Percentiles rank a stretch among this genome's conserved stretches.
Conservation (phyloP, 495 filamentous ascomycete species). For the Sporormia fimetaria region DNA sequence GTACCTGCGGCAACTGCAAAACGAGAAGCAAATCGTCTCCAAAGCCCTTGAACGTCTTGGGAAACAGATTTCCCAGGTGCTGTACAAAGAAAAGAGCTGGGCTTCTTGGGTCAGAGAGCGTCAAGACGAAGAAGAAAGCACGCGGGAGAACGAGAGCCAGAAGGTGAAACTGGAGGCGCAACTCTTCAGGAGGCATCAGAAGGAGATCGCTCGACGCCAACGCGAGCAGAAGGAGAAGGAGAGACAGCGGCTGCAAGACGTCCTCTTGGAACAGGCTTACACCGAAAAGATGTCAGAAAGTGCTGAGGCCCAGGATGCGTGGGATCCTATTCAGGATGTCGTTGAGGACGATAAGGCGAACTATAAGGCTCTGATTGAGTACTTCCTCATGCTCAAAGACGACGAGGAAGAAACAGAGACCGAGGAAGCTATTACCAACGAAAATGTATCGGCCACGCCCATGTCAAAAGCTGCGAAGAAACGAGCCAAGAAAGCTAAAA, state of each 20-base stretch:
- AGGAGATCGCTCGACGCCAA: conserved; percentile 33
- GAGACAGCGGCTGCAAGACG: conserved; percentile 36
- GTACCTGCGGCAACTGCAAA: conserved; percentile 39
- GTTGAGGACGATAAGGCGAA: conserved; percentile 37
- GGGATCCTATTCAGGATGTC: conserved; percentile 46
- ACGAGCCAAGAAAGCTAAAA: conserved; percentile 25
- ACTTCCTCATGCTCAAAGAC: conserved; percentile 37
- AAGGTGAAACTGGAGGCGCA: conserved; percentile 42
- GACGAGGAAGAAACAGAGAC: conserved; percentile 12
- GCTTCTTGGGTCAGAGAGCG: conserved; percentile 38
- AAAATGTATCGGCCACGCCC: conserved; percentile 7
- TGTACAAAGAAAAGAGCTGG: conserved; percentile 42
- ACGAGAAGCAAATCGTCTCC: conserved; percentile 32
- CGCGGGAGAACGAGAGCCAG: conserved; percentile 42
- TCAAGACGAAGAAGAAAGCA: conserved; percentile 38
- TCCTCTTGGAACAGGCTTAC: conserved; percentile 38
- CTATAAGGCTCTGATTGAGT: conserved; percentile 36
- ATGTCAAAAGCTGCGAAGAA: conserved; percentile 29
- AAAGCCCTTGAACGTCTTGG: conserved; percentile 40
- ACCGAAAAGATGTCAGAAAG: conserved; percentile 34
- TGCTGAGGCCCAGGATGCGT: conserved; percentile 28
- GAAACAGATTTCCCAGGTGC: conserved; percentile 36
- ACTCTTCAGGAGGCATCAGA: conserved; percentile 40
- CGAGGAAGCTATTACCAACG: conserved; percentile 3
- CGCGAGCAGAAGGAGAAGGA: conserved; percentile 33